A percentile compares a stretch with the other conserved stretches of the same genome.
Evolutionary conservation across 2,329 filamentous ascomycete species (phyloP).

Genomic region (Fusarium hostae): DNA sequence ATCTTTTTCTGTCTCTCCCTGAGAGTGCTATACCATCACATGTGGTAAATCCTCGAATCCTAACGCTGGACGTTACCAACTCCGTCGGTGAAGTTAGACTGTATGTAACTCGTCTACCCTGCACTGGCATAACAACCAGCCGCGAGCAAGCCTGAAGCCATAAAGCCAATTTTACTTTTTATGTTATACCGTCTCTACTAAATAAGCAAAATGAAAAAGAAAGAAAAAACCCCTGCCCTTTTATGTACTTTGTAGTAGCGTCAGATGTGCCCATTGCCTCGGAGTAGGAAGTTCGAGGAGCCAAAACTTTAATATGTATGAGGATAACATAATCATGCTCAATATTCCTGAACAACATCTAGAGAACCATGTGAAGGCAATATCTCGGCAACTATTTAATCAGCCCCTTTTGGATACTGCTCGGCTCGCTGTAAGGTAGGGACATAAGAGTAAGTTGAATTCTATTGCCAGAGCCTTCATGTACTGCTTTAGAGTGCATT

Average conservation of each 20-base stretch:
- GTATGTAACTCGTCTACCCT: neutral
- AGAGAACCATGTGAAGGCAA: neutral
- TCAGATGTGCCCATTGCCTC: neutral
- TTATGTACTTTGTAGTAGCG: neutral
- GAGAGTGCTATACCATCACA: neutral
- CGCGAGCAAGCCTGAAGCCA: neutral
- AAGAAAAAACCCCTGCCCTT: neutral
- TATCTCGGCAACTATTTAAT: neutral
- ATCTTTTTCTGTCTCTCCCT: neutral
- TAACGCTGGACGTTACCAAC: neutral
- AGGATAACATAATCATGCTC: neutral
- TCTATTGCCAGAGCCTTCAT: neutral
- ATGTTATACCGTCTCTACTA: neutral
- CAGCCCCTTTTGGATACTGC: neutral
- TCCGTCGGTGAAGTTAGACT: neutral
- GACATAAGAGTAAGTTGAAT: neutral
- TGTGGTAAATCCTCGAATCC: neutral
- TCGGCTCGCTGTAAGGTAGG: neutral
- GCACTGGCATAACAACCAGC: neutral
- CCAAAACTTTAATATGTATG: neutral
- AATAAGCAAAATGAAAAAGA: neutral
- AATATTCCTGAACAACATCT: neutral
- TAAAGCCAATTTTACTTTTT: neutral
- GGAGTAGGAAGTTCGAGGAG: no score
- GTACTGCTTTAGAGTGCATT: neutral